Evolutionary conservation across 108 stramenopile genomes (phyloP), one percentile per base, ranked within the genome.

Genomic region (Schizochytrium sp.): DNA sequence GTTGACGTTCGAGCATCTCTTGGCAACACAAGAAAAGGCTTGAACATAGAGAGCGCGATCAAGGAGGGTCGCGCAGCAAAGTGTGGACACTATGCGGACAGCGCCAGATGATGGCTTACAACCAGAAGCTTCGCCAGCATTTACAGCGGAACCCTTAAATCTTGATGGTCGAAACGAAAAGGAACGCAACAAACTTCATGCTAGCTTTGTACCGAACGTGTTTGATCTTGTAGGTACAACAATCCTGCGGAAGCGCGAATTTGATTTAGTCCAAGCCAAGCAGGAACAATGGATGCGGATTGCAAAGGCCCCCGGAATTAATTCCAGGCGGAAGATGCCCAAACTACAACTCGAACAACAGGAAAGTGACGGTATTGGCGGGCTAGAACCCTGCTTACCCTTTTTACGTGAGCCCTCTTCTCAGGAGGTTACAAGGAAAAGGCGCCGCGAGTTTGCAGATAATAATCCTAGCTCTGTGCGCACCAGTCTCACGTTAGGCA

Each of bases 191-290:
- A 55, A 10, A 28, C 76, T 83, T 10, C 76, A 83, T 53, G 53
- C 47, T 10, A 47, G 76, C 15, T 28, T 19, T 38, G 76, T 83
- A 1, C 76, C 28, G 5, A 55, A 49, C 47, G 8, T 55, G 45
- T 83, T 55, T 28, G 76, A 83, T 42, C 76, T 83, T 38, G 53
- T 83, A 47, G 76, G 76, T 38, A 83, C 76, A n/a, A 83, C 76
- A n/a, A 47, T 83, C 47, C 76, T 83, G 15, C 5, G 76, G 17
- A 83, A 83, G 47, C 10, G 53, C 5, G 76, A 83, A 53, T 83
- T 83, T 83, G 76, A 83, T 10, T 38, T 55, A 2, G 55, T 55
- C 1, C 47, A 55, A 40, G 3, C 76, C 15, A 49, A 83, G 28
- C 76, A 83, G 76, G 53, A 49, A 40, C 50, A 83, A 28, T 83